Evolutionary conservation across 768 basidiomycete genomes (phyloP), one percentile per base, ranked within the genome.

Genomic region (Crassisporium funariophilum): DNA sequence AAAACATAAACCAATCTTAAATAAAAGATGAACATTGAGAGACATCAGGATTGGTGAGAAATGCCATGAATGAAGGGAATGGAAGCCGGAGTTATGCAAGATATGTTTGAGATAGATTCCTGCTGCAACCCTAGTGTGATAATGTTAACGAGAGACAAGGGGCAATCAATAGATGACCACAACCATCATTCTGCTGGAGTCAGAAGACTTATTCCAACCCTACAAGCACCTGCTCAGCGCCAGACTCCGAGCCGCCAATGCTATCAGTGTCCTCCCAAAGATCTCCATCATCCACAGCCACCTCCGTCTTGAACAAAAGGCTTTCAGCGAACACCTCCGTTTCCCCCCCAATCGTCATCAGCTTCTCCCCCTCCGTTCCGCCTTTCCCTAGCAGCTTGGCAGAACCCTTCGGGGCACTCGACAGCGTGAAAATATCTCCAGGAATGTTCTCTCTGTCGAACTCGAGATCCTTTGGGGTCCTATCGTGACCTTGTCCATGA

Each of bases 241-340:
- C 54, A 22, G 47, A 21, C 38, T 56, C 55, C 17, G 55, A 57
- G 24, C 52, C 53, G 23, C 49, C 56, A 22, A 55, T 27, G 35
- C 58, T 62, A 53, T 62, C 58, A 8, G 56, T 62, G 44, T 62
- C 58, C 24, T 56, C 56, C 60, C 60, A 62, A 8, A 31, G 41
- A 45, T 62, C 60, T 5, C 55, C 52, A 25, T 61, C 60, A 23
- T 57, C 60, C 20, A 23, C 40, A 16, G 35, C 22, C 9, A 7
- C 33, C 7, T 54, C 42, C 21, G 48, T 13, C 25, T 48, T 52
- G 13, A 53, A 44, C 5, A 50, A 16, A 21, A 49, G 20, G 29
- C 52, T 47, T 24, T 41, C 31, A 12, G 35, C 43, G 36, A 45
- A 36, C 16, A n/a, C 11, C 16, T 20, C 13, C 12, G 23, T 12